Base-by-base conservation (phyloP, 768 basidiomycete genomes). In the Mrakia gelida region DNA sequence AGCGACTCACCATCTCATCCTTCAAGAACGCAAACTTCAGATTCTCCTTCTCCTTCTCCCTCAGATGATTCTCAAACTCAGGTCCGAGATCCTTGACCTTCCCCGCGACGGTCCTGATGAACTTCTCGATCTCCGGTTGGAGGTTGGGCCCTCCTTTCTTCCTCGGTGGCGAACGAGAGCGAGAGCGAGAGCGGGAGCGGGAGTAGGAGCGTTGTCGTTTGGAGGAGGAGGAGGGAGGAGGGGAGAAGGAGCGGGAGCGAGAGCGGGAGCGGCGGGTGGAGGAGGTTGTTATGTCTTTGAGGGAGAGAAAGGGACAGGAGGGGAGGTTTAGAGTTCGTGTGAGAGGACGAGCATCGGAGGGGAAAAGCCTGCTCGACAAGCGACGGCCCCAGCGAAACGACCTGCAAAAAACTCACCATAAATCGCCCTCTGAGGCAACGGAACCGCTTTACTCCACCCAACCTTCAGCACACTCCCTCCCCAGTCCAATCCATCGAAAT, bases 401-500 rank as follows among this genome's bases (percentile, higher is more conserved):
- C 16, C n/a, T n/a, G n/a, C n/a, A n/a, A 68, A 28, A 38, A 4
- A 81, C 86, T 81, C 79, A 97, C 96, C 90, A 86, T 93, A 98
- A 1, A 85, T 79, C 11, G 87, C 83, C 83, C 90, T 91, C 0
- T 88, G 86, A 43, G 92, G 93, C 65, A 97, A 86, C 23, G 94
- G 92, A 9, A 98, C 92, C 2, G 95, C 93, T 85, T 98, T 98
- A 83, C 96, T 96, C 95, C 96, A 99, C 21, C 94, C 94, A 8
- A 95, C 93, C 21, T 93, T 88, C 6, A 99, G 86, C 30, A 93
- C 84, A 56, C 88, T 92, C 10, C 95, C 95, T 77, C 92, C 93
- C 97, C 96, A 99, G 63, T 97, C 94, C 79, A 91, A 90, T 2
- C 95, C 95, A 81, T 99, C 97, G 75, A 93, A 88, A 82, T 96